These are phyloP conservation scores for Solanum lycopersicoides DNA, from an alignment of 257 asterid genomes.

Conservation along the genomic window DNA sequence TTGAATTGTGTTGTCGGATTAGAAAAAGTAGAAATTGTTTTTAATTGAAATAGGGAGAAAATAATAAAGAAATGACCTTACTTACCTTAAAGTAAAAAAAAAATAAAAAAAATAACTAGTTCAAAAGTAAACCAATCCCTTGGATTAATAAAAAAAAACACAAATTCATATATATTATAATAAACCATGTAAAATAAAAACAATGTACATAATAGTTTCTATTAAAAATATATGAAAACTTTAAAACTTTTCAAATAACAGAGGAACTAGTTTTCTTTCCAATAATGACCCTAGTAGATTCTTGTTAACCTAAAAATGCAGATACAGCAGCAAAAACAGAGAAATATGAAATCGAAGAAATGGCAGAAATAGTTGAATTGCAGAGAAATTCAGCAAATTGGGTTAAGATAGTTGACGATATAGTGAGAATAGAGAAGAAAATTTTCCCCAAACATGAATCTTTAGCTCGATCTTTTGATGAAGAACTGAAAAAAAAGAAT, in stretches of 20 bases:
- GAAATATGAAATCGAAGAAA: neutral
- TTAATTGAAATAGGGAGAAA: neutral
- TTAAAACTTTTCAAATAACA: neutral
- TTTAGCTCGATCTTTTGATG: constrained; percentile 59
- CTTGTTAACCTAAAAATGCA: neutral
- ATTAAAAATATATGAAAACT: too few species aligned
- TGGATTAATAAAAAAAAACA: too few species aligned
- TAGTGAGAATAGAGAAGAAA: constrained; percentile 70
- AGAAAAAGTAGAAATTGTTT: too few species aligned
- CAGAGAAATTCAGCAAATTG: constrained; percentile 39
- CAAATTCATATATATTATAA: too few species aligned
- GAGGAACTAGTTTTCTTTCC: neutral
- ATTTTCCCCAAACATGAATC: constrained; percentile 89
- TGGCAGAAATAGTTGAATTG: constrained; percentile 33
- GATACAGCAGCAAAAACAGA: neutral
- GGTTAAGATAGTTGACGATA: constrained; percentile 43
- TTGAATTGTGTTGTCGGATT: too few species aligned
- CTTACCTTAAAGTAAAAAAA: neutral
- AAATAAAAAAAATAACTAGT: neutral
- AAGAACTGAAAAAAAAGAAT: constrained; percentile 61
- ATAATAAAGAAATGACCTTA: neutral
- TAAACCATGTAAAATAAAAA: too few species aligned
- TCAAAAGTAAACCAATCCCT: neutral
- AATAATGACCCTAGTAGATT: neutral
- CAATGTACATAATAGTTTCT: too few species aligned